phyloP scores from a whole-genome alignment of 2,329 filamentous ascomycete genomes.

The Ophiostoma tasmaniense region DNA sequence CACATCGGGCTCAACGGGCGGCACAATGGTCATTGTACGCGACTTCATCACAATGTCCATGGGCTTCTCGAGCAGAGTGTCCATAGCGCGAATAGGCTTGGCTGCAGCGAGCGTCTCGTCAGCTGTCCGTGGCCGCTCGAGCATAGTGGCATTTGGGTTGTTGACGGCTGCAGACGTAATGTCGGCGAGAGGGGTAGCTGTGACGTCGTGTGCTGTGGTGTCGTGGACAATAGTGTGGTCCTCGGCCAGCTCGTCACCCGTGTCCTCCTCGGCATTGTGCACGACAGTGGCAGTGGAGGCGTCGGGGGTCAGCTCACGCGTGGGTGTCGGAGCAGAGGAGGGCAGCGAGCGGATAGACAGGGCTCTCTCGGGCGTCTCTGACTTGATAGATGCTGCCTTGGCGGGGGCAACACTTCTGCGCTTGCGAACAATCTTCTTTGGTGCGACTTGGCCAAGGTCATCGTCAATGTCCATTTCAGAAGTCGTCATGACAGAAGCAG shows the following conservation, averaged over 20 bases:
- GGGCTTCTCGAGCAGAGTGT: slow-evolving; percentile 73
- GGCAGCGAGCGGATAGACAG: slow-evolving; percentile 11
- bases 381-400: slow-evolving; percentile 14
- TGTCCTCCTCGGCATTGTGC: slow-evolving; percentile 8
- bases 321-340: not conserved
- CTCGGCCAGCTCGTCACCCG: slow-evolving; percentile 7
- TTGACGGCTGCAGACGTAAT: slow-evolving; percentile 49
- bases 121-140: slow-evolving; percentile 51
- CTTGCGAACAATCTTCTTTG: slow-evolving; percentile 47
- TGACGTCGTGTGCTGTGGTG: slow-evolving; percentile 7
- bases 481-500: slow-evolving; percentile 20
- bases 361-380: slow-evolving; percentile 27
- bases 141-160: slow-evolving; percentile 35
- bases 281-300: not conserved
- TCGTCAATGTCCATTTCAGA: slow-evolving; percentile 1
- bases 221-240: slow-evolving; percentile 9
- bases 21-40: slow-evolving; percentile 56
- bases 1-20: slow-evolving; percentile 60
- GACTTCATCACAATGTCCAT: slow-evolving; percentile 93
- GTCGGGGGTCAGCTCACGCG: not conserved
- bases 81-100: slow-evolving; percentile 66
- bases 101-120: slow-evolving; percentile 45
- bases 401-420: slow-evolving; percentile 50
- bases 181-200: slow-evolving; percentile 56
- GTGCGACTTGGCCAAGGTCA: slow-evolving; percentile 20